Percentiles rank a stretch among this genome's conserved stretches.
Conservation (phyloP, 306 rosid genomes). For the Dryas octopetala region DNA sequence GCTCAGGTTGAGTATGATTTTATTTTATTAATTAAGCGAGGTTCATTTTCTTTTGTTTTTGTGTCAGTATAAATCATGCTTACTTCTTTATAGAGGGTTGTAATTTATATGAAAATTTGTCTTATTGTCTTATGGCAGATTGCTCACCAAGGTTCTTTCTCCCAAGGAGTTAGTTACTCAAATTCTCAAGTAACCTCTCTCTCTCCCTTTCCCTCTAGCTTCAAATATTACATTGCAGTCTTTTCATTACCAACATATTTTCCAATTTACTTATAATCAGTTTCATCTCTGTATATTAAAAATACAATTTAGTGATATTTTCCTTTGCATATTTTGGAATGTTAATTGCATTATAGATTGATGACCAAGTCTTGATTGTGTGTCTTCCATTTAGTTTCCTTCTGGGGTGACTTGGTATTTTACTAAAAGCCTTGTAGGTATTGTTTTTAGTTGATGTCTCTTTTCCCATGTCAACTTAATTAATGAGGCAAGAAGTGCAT, state of each 20-base stretch:
- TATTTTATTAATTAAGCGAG: background rate
- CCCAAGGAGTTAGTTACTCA: constrained; percentile 65
- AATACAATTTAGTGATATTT: background rate
- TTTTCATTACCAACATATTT: background rate
- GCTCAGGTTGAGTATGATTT: constrained; percentile 56
- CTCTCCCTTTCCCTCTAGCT: constrained; percentile 1
- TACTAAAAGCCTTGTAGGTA: no score
- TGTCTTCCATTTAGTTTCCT: no score
- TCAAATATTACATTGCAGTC: background rate
- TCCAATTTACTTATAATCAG: background rate
- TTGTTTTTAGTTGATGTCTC: no score
- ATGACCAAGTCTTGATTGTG: no score
- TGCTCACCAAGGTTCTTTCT: constrained; percentile 74
- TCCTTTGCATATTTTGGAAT: background rate
- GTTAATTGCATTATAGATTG: no score
- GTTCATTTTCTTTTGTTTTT: background rate
- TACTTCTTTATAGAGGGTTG: background rate
- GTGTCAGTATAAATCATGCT: background rate
- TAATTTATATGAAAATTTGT: constrained; percentile 8
- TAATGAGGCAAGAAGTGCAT: no score
- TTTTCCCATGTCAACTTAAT: no score
- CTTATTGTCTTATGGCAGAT: constrained; percentile 44
- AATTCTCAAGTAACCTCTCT: constrained; percentile 67
- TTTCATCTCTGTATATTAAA: background rate
- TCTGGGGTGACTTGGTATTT: no score